A percentile compares a stretch with the other conserved stretches of the same genome.
These are phyloP conservation scores for Salix purpurea DNA, from an alignment of 345 rosid species.

Conservation along the genomic window DNA sequence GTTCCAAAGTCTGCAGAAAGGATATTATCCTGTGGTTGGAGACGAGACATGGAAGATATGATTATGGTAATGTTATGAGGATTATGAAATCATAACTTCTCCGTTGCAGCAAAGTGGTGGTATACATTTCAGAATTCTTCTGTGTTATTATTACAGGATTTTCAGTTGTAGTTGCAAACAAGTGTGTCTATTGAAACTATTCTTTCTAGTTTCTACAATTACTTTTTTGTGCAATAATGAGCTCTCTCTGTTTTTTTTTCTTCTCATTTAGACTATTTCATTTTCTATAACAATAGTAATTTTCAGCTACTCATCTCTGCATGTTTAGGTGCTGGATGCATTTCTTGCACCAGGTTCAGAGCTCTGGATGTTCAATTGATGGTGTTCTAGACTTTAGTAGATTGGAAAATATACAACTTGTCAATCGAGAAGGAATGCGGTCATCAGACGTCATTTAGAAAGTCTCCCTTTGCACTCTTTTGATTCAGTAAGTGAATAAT, in stretches of 20 bases:
- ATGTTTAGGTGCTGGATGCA: constrained; percentile 62
- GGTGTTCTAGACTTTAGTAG: constrained; percentile 59
- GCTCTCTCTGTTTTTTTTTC: not conserved
- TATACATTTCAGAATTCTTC: constrained; percentile 11
- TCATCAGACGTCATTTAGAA: constrained; percentile 65
- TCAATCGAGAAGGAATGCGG: constrained; percentile 67
- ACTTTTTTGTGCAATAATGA: not conserved
- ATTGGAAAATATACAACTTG: constrained; percentile 54
- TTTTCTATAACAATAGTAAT: not conserved
- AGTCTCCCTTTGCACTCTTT: constrained; percentile 55
- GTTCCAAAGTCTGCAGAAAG: constrained; percentile 53
- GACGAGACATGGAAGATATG: constrained; percentile 85
- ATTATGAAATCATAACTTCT: constrained; percentile 21
- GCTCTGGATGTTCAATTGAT: constrained; percentile 85
- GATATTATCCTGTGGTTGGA: constrained; percentile 75
- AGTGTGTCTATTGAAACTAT: constrained; percentile 9
- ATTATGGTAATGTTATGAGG: constrained; percentile 53
- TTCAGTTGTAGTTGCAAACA: constrained; percentile 11
- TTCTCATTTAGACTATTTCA: not conserved
- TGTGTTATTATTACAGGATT: constrained; percentile 6
- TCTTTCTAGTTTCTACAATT: not conserved
- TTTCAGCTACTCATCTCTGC: constrained; percentile 6
- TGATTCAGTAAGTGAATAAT: constrained; percentile 52
- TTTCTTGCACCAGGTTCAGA: constrained; percentile 60
- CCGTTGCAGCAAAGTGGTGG: constrained; percentile 33